phyloP scores from a whole-genome alignment of 768 basidiomycete genomes.

The Roridomyces roridus region DNA sequence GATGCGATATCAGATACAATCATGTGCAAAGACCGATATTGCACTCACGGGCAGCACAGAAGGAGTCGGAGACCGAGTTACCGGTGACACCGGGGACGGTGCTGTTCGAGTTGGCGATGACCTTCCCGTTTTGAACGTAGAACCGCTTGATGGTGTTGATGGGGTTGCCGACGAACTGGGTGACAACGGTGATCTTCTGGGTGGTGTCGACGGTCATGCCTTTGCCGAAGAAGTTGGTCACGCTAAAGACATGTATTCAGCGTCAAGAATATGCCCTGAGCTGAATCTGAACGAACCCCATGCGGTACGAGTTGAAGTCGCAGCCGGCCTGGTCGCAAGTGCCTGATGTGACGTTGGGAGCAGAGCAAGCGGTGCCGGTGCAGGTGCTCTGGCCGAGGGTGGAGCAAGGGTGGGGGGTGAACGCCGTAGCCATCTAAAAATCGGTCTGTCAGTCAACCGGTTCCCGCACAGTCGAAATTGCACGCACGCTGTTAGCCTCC shows the following conservation, averaged over 20 bases:
- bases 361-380: slow-evolving; percentile 38
- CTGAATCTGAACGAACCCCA: no score
- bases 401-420: slow-evolving; percentile 48
- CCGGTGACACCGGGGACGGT: slow-evolving; percentile 41
- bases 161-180: slow-evolving; percentile 38
- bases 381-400: slow-evolving; percentile 42
- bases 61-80: slow-evolving; percentile 47
- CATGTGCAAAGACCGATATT: background rate
- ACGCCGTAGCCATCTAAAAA: slow-evolving; percentile 35
- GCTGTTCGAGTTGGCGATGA: slow-evolving; percentile 45
- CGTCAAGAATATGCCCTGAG: no score
- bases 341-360: slow-evolving; percentile 30
- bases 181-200: slow-evolving; percentile 47
- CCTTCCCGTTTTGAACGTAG: slow-evolving; percentile 49
- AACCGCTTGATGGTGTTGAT: slow-evolving; percentile 48
- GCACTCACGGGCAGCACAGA: slow-evolving; percentile 44
- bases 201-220: slow-evolving; percentile 47
- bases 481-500: slow-evolving; percentile 10
- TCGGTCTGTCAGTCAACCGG: no score
- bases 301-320: no score
- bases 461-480: background rate
- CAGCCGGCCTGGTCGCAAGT: slow-evolving; percentile 50
- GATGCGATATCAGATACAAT: no score
- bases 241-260: no score
- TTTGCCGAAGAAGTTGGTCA: slow-evolving; percentile 45